phyloP scores from a whole-genome alignment of 2,329 filamentous ascomycete species.

The Ophiocordyceps camponoti-leonardi region DNA sequence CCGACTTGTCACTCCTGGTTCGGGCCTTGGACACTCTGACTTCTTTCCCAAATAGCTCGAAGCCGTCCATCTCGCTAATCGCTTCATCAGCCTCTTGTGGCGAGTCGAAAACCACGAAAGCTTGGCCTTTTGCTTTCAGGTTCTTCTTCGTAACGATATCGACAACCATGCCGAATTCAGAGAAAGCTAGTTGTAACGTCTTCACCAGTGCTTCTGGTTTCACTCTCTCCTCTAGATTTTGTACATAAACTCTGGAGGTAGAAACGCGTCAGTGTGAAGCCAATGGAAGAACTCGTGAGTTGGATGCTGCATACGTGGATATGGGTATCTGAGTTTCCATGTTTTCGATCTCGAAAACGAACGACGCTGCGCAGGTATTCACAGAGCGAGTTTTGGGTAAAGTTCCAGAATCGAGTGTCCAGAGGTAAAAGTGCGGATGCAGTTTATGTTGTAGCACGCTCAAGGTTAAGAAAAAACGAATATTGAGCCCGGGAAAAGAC shows the following conservation, averaged over 20 bases:
- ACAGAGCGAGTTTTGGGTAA: no score
- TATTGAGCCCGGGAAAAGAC: no score
- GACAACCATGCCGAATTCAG: constrained; percentile 71
- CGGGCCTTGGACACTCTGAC: constrained; percentile 74
- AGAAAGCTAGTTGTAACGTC: constrained; percentile 62
- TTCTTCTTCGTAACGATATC: constrained; percentile 83
- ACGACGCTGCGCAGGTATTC: no score
- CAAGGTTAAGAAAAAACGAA: no score
- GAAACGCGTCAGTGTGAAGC: constrained; percentile 14
- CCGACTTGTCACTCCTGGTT: constrained; percentile 73
- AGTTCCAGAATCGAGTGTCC: no score
- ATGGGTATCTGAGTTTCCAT: constrained; percentile 20
- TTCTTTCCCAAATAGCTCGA: constrained; percentile 81
- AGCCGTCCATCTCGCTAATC: constrained; percentile 79
- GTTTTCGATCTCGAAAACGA: no score
- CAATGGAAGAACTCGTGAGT: constrained; percentile 22
- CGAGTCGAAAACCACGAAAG: constrained; percentile 80
- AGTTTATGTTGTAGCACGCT: no score
- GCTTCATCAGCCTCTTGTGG: constrained; percentile 65
- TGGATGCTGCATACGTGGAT: constrained; percentile 58
- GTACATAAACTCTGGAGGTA: constrained; percentile 43
- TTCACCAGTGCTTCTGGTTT: constrained; percentile 63
- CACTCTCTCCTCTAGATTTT: constrained; percentile 84
- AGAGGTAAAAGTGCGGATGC: no score
- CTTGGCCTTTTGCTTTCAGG: constrained; percentile 83